Conservation (phyloP, 352 stramenopile species). For the Halophytophthora batemanensis region DNA sequence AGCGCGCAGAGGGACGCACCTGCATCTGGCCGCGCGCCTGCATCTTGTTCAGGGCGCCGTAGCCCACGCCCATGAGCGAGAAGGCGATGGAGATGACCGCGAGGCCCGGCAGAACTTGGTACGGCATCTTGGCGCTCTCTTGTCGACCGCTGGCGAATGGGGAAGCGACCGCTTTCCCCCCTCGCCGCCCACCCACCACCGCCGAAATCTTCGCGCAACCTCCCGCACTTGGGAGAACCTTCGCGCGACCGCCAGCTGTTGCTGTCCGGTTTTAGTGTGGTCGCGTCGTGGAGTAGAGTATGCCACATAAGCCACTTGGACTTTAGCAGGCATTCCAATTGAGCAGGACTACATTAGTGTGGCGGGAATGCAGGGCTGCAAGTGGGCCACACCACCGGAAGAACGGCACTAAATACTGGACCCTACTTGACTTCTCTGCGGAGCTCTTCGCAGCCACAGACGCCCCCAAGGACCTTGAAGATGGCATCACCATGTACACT, state of each 20-base stretch:
- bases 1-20: conserved; percentile 25
- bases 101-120: conserved; percentile 81
- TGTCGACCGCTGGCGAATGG: conserved; percentile 6
- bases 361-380: too few species aligned
- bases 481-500: too few species aligned
- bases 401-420: too few species aligned
- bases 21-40: conserved; percentile 66
- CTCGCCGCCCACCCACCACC: conserved; percentile 1
- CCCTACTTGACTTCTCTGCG: too few species aligned
- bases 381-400: too few species aligned
- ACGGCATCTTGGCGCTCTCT: conserved; percentile 57
- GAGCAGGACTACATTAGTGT: too few species aligned
- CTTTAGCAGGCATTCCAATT: too few species aligned
- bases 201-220: conserved; percentile 4
- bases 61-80: conserved; percentile 74
- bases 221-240: background rate
- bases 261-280: too few species aligned
- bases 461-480: too few species aligned
- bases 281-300: too few species aligned
- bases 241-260: background rate
- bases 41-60: conserved; percentile 73
- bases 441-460: too few species aligned
- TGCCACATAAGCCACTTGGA: too few species aligned
- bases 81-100: conserved; percentile 74
- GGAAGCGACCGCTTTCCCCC: background rate